Evolutionary conservation across 331 rosid genomes (phyloP).

Genomic region (Quercus phellos): DNA sequence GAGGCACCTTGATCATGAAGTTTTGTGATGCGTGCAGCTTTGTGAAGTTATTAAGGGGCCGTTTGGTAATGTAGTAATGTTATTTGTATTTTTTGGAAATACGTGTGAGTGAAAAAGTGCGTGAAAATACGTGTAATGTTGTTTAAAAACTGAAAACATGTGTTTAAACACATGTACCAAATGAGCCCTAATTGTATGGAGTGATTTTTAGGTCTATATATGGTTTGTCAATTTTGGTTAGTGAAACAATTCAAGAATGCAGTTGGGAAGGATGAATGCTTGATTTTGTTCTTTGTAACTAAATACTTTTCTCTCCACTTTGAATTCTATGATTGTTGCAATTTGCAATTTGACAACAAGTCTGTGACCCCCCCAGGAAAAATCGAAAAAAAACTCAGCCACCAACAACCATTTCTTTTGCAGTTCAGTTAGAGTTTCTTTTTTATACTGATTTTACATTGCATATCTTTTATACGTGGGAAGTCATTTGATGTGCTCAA

Average conservation of each 20-base stretch:
- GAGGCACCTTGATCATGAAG: no score
- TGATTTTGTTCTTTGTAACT: neutral
- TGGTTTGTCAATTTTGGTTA: neutral
- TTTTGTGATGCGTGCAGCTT: no score
- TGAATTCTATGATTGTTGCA: neutral
- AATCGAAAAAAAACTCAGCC: neutral
- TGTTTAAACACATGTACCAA: no score
- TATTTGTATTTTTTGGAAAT: no score
- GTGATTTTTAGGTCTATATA: neutral
- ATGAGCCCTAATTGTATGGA: no score
- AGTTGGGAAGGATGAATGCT: neutral
- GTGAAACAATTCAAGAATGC: neutral
- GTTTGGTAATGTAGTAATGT: no score
- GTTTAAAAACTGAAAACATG: no score
- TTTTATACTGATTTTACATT: neutral
- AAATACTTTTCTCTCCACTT: neutral
- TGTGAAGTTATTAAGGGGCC: no score
- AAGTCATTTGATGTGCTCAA: neutral
- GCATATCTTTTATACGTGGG: neutral
- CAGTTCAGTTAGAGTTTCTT: neutral
- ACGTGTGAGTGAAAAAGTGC: no score
- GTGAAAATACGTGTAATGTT: no score
- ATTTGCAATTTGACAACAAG: neutral
- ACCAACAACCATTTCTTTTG: neutral
- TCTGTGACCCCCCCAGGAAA: neutral